Evolutionary conservation across 1,284 basidiomycete genomes (phyloP).

Genomic region (Ceratorhiza oryzae-sativae): DNA sequence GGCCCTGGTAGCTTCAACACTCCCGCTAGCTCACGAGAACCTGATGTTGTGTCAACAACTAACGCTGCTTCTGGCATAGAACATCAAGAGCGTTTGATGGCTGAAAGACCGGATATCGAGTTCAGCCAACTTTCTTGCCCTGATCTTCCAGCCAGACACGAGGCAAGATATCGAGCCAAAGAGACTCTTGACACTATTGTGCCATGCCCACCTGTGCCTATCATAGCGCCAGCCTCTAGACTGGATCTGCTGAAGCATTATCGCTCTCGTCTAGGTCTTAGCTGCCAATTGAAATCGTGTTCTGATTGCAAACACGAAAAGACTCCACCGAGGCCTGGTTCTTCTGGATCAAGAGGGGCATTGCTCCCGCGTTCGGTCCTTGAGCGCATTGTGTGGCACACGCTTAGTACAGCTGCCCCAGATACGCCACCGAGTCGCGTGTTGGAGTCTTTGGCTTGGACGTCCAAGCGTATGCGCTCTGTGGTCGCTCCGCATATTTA

Average conservation of each 20-base stretch:
- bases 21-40: background rate
- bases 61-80: background rate
- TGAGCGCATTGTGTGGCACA: background rate
- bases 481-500: constrained; percentile 20
- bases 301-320: background rate
- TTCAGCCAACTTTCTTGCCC: no score
- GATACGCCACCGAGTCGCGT: background rate
- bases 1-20: background rate
- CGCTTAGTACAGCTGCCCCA: background rate
- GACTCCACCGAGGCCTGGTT: background rate
- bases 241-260: background rate
- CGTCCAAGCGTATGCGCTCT: background rate
- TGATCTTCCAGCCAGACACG: no score
- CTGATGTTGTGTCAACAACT: background rate
- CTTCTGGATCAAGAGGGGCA: background rate
- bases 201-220: background rate
- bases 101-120: no score
- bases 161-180: no score
- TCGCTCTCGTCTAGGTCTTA: background rate
- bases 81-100: no score
- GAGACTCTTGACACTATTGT: no score
- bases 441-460: background rate
- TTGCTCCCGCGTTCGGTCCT: background rate
- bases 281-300: background rate
- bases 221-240: background rate